Percentiles rank a stretch among this genome's conserved stretches.
Conservation (phyloP, 192 early-diverging fungal species). For the Coemansia sp. region DNA sequence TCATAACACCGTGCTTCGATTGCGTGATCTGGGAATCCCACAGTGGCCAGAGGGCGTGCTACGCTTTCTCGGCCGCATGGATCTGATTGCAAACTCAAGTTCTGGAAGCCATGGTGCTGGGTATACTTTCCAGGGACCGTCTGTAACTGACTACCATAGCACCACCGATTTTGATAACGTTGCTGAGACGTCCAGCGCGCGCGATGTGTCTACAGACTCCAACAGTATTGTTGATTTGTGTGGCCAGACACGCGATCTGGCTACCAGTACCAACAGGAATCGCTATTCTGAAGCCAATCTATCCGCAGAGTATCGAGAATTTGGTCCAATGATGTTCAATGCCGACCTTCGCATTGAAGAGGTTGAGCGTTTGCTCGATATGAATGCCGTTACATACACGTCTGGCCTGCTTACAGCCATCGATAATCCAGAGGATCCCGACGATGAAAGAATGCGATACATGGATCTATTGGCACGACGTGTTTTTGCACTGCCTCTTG, state of each 20-base stretch:
- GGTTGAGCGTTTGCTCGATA: constrained; percentile 23
- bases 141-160: not conserved
- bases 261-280: not conserved
- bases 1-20: constrained; percentile 4
- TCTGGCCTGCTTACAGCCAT: not conserved
- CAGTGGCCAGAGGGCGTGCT: constrained; percentile 35
- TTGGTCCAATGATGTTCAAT: constrained; percentile 22
- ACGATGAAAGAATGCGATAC: constrained; percentile 17
- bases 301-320: constrained; percentile 20
- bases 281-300: not conserved
- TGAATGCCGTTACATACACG: constrained; percentile 5
- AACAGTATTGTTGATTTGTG: constrained; percentile 23
- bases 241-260: constrained; percentile 14
- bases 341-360: constrained; percentile 47
- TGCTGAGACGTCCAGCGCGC: not conserved
- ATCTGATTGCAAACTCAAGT: constrained; percentile 32
- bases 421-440: constrained; percentile 9
- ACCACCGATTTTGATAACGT: not conserved
- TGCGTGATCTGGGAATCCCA: constrained; percentile 10
- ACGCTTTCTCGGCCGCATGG: constrained; percentile 35
- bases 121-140: not conserved
- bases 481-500: constrained; percentile 66
- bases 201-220: not conserved
- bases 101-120: not conserved
- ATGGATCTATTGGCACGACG: constrained; percentile 41